phyloP scores from a whole-genome alignment of 108 stramenopile species.

The Skeletonema potamos region DNA sequence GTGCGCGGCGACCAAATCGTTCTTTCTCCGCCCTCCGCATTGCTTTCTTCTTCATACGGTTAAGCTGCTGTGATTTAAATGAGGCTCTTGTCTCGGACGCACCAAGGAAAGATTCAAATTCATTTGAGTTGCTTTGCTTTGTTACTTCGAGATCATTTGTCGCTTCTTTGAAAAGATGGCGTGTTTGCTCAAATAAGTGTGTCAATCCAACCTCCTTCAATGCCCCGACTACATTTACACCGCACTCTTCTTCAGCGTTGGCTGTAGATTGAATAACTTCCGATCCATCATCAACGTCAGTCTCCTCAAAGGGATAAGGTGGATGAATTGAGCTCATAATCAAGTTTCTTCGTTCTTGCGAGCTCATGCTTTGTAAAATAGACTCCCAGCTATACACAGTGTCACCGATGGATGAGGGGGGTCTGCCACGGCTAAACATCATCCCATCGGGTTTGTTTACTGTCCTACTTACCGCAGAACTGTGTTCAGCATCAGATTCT shows the following conservation, averaged over 20 bases:
- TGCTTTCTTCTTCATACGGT: constrained; percentile 9
- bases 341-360: constrained; percentile 16
- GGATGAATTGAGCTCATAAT: constrained; percentile 27
- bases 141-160: background rate
- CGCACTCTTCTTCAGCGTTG: background rate
- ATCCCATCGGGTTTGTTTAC: background rate
- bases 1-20: constrained; percentile 17
- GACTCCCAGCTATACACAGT: constrained; percentile 10
- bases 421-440: constrained; percentile 2
- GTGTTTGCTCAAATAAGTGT: constrained; percentile 46
- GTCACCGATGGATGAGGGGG: constrained; percentile 23
- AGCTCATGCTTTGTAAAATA: constrained; percentile 17
- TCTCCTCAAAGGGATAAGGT: constrained; percentile 20
- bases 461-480: background rate
- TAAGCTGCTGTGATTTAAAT: constrained; percentile 7
- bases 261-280: background rate
- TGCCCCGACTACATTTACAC: constrained; percentile 27
- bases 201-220: constrained; percentile 26
- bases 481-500: background rate
- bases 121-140: background rate
- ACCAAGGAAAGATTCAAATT: constrained; percentile 2
- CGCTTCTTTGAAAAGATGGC: background rate
- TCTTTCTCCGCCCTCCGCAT: constrained; percentile 19
- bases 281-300: background rate
- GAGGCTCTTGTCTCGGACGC: constrained; percentile 6